Evolutionary conservation across 164 flowering plant species (phyloP), one percentile per base, ranked within the genome.

Genomic region (Aristolochia californica): DNA sequence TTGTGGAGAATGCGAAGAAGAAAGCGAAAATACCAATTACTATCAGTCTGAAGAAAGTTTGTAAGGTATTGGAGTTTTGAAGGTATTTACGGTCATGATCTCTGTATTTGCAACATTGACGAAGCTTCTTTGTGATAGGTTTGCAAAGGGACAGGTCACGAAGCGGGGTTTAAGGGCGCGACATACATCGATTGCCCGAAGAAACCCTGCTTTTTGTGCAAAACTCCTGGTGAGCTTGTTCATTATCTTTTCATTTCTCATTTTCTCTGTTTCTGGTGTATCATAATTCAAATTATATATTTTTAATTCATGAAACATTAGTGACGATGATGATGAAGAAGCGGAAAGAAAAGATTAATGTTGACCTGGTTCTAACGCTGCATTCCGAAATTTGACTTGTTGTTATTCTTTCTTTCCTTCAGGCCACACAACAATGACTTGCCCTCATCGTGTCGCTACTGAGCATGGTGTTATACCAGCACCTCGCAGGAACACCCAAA

Each of bases 161-260:
- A 89, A 73, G 98, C 97, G 8, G 97, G 98, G 28, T 89, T 93
- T 54, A 74, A 71, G 64, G 98, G 97, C 1, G 97, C 98, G 45
- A 93, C 98, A 0, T 93, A 89, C 69, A 79, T 93, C 47, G 97
- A 93, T 70, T 93, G 98, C 64, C 98, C 97, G 2, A 81, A 80
- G 87, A 88, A 87, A 54, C 98, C 98, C 0, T 93, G 98, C 67
- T 93, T 82, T 55, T 84, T 93, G 16, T 88, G 97, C 74, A 91
- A 88, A 78, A 69, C 77, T 83, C 95, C 97, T 45, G 95, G 97
- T 88, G 66, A 43, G 43, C 15, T 54, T 4, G 2, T 26, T 56
- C 9, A 2, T 17, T 9, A 2, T 43, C 17, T 24, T 44, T 56
- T 34, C 34, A 10, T 30, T 26, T 50, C 14, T 45, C 23, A 15